phyloP scores from a whole-genome alignment of 768 basidiomycete genomes.

The Mrakia frigida region DNA sequence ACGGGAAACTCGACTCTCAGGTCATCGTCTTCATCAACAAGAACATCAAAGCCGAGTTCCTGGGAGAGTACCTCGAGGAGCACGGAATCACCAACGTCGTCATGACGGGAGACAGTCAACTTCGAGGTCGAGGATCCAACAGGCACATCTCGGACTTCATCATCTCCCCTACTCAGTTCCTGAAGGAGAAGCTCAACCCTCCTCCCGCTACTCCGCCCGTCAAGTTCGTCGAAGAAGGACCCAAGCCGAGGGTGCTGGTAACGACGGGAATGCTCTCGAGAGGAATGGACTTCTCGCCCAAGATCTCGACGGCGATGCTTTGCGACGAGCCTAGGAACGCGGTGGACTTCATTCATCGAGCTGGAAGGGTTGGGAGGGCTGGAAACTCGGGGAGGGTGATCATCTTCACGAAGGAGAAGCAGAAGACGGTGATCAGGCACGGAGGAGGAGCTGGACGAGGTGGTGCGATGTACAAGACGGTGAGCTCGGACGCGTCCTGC shows the following conservation, averaged over 20 bases:
- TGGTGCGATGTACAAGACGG: constrained; percentile 31
- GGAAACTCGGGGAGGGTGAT: constrained; percentile 41
- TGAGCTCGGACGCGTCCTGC: not conserved
- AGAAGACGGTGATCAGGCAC: not conserved
- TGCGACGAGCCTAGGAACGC: constrained; percentile 82
- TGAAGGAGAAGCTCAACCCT: not conserved
- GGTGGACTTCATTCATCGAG: constrained; percentile 87
- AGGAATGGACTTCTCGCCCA: constrained; percentile 77
- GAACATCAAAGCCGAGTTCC: constrained; percentile 59
- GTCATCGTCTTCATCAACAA: constrained; percentile 81
- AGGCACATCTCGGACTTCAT: constrained; percentile 73
- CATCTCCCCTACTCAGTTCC: constrained; percentile 24
- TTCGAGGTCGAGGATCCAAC: constrained; percentile 63
- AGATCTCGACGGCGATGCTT: constrained; percentile 76
- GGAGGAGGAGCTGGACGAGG: constrained; percentile 29
- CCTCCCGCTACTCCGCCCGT: not conserved
- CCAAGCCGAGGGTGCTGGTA: constrained; percentile 55
- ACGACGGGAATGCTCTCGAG: constrained; percentile 88
- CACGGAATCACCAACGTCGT: constrained; percentile 56
- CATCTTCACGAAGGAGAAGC: constrained; percentile 31
- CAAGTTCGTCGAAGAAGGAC: constrained; percentile 33
- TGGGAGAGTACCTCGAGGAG: constrained; percentile 57
- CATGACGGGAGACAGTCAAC: constrained; percentile 56
- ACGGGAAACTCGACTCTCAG: constrained; percentile 52
- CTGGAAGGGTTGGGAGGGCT: constrained; percentile 74